Percentiles rank a stretch among this genome's conserved stretches.
Conservation (phyloP, 1,284 basidiomycete species). For the Ceratobasidium sp. region DNA sequence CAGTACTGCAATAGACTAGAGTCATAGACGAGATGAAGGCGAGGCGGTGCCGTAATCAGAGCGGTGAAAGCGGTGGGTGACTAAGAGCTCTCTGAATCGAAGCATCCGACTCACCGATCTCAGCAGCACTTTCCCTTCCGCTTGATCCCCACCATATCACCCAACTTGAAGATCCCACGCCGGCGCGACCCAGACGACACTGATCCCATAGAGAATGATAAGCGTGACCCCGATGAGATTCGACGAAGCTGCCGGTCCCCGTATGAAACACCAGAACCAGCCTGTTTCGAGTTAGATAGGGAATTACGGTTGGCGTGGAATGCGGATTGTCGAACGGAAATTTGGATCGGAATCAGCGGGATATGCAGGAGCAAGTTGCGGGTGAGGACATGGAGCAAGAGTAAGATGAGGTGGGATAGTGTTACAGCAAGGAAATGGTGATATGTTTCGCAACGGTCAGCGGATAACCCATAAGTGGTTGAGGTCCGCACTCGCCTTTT, state of each 20-base stretch:
- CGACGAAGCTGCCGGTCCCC: conserved; percentile 90
- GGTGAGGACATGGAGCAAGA: neutral
- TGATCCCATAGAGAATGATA: conserved; percentile 43
- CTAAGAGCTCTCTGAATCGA: neutral
- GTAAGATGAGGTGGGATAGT: neutral
- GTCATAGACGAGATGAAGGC: neutral
- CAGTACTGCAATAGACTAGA: too few species aligned
- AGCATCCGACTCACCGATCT: neutral
- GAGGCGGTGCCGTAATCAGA: too few species aligned
- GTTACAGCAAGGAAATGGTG: too few species aligned
- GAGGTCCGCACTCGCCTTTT: conserved; percentile 63
- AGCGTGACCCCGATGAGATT: conserved; percentile 68
- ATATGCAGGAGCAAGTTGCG: too few species aligned
- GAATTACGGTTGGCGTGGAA: too few species aligned
- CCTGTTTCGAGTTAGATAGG: conserved; percentile 44
- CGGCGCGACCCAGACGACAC: conserved; percentile 42
- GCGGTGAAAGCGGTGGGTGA: too few species aligned
- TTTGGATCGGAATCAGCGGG: neutral
- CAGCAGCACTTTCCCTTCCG: conserved; percentile 48
- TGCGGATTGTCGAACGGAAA: too few species aligned
- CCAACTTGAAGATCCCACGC: conserved; percentile 46
- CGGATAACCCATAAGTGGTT: too few species aligned
- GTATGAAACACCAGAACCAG: conserved; percentile 94
- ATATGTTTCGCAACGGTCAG: too few species aligned
- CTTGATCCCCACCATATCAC: conserved; percentile 49